A percentile compares a stretch with the other conserved stretches of the same genome.
phyloP scores from a whole-genome alignment of 2,329 filamentous ascomycete species.

The Cyphellophora attinorum region DNA sequence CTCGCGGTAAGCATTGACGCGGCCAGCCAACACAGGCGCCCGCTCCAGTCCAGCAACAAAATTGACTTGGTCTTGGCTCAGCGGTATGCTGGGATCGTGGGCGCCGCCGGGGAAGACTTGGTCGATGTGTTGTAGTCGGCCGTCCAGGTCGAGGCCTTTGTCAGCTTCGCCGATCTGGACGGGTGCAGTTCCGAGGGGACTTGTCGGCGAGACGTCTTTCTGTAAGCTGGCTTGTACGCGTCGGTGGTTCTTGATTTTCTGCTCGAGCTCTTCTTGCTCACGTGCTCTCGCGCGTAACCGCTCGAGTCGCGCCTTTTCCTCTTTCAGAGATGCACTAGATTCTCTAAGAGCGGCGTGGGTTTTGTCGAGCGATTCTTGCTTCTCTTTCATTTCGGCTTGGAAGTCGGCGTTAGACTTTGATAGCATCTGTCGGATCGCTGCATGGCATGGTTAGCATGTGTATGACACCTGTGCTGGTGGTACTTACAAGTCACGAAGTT shows the following conservation, averaged over 20 bases:
- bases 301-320: constrained; percentile 66
- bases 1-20: constrained; percentile 59
- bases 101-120: constrained; percentile 28
- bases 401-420: constrained; percentile 71
- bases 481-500: constrained; percentile 34
- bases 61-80: constrained; percentile 31
- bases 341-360: constrained; percentile 74
- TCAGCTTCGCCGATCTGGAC: constrained; percentile 40
- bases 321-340: constrained; percentile 66
- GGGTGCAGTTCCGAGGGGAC: constrained; percentile 20
- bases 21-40: constrained; percentile 52
- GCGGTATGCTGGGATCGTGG: constrained; percentile 27
- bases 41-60: constrained; percentile 47
- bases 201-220: constrained; percentile 35
- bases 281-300: constrained; percentile 57
- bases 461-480: background rate
- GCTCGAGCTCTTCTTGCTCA: constrained; percentile 52
- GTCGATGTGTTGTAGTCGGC: constrained; percentile 27
- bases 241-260: constrained; percentile 70
- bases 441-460: constrained; percentile 26
- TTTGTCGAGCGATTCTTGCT: constrained; percentile 73
- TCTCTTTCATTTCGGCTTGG: constrained; percentile 68
- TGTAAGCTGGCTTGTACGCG: constrained; percentile 65
- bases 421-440: constrained; percentile 74
- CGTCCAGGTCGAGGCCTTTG: constrained; percentile 26